phyloP scores from a whole-genome alignment of 2,329 filamentous ascomycete genomes.

The Ophiocordyceps robertsii region DNA sequence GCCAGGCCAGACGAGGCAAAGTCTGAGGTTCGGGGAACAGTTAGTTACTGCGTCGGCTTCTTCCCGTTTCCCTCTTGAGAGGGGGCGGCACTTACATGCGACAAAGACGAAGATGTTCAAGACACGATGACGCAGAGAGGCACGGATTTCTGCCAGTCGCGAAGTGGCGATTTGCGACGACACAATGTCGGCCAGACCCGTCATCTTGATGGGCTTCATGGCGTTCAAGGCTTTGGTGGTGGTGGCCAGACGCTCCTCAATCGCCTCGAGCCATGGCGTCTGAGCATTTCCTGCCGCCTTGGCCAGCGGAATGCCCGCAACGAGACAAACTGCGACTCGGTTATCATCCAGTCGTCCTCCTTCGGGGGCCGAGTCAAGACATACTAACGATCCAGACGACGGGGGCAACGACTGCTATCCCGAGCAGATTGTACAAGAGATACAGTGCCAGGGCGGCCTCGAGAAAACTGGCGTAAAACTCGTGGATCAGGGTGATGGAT shows the following conservation, averaged over 20 bases:
- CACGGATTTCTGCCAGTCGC: constrained; percentile 20
- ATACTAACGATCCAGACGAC: constrained; percentile 9
- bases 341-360: not conserved
- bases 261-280: constrained; percentile 13
- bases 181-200: constrained; percentile 21
- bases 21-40: not conserved
- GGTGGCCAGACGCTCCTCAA: constrained; percentile 11
- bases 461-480: constrained; percentile 19
- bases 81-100: constrained; percentile 4
- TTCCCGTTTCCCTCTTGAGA: not conserved
- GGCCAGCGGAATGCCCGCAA: constrained; percentile 8
- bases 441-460: constrained; percentile 20
- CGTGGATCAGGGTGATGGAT: constrained; percentile 13
- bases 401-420: constrained; percentile 8
- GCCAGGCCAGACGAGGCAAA: constrained; percentile 6
- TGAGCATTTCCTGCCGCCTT: constrained; percentile 9
- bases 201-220: constrained; percentile 29
- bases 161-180: constrained; percentile 18
- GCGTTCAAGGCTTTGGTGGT: constrained; percentile 9
- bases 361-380: not conserved
- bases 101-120: constrained; percentile 6
- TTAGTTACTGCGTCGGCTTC: not conserved
- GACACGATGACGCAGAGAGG: constrained; percentile 12
- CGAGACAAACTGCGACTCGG: constrained; percentile 2
- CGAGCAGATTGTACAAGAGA: constrained; percentile 15